Evolutionary conservation across 495 filamentous ascomycete genomes (phyloP), one percentile per base, ranked within the genome.

Genomic region (Neurospora sp.): DNA sequence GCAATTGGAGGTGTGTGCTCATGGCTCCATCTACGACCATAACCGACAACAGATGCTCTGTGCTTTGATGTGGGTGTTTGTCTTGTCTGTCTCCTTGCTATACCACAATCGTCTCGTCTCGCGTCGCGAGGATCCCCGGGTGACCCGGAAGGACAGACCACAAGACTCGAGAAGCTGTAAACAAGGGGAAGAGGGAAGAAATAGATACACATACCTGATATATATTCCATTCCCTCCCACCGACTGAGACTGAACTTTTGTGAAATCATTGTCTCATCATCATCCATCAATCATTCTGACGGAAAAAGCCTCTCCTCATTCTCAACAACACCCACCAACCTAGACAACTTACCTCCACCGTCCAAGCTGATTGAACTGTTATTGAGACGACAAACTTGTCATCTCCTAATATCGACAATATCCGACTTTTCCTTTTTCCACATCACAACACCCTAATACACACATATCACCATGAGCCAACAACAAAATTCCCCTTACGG

Each of bases 401-500:
- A 44, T 18, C 14, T 44, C 41, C 7, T 44, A n/a, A 44, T 44
- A 44, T 44, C 41, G 41, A n/a, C 41, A 5, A 16, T 18, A 6
- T 12, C 18, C 41, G 41, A n/a, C 41, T 44, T 44, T 44, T 44
- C 16, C 7, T 44, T 44, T 44, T 44, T 44, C 6, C 14, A 3
- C 0, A 4, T 44, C n/a, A 44, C 14, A 44, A 44, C 41, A 44
- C 41, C 27, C 6, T 16, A 31, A n/a, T 9, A 65, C 35, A 35
- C 27, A 61, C 53, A 65, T 27, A 65, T 37, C 53, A 65, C 27
- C 22, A 65, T 65, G 53, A 65, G 53, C 27, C 12, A 65, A 65
- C 53, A 65, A 65, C 53, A 9, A 65, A 59, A 39, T 5, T 20
- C 71, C 9, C 10, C 75, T 10, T 82, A 81, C 48, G 83, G 81